These are phyloP conservation scores for Camellia japonica DNA, from an alignment of 148 eudicot genomes.

Conservation along the genomic window DNA sequence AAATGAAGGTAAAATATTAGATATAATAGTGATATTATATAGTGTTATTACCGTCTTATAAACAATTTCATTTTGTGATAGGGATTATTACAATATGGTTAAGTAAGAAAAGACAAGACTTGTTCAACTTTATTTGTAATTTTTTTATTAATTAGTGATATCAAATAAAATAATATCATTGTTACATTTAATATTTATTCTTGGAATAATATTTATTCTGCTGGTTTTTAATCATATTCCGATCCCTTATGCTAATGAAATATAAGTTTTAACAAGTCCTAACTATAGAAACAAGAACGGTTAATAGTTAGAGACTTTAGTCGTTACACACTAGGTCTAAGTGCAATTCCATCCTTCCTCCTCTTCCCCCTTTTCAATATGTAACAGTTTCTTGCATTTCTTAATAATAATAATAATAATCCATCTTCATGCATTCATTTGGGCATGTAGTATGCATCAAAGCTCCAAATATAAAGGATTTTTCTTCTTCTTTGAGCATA, in stretches of 20 bases:
- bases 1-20: not conserved
- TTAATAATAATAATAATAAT: too few species aligned
- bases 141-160: not conserved
- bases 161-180: not conserved
- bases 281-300: not conserved
- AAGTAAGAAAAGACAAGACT: not conserved
- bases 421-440: too few species aligned
- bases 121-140: not conserved
- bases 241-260: not conserved
- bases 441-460: not conserved
- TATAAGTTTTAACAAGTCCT: not conserved
- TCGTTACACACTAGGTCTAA: not conserved
- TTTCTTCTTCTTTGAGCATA: not conserved
- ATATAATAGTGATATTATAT: not conserved
- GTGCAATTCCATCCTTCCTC: not conserved
- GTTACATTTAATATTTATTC: not conserved
- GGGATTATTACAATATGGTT: not conserved
- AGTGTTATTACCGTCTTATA: not conserved
- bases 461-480: too few species aligned
- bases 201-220: not conserved
- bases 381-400: too few species aligned
- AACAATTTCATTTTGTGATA: too few species aligned
- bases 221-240: not conserved
- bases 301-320: too few species aligned
- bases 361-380: not conserved